Percentiles rank a stretch among this genome's conserved stretches.
Conservation (phyloP, 768 basidiomycete genomes). For the Phaeotremella skinneri region DNA sequence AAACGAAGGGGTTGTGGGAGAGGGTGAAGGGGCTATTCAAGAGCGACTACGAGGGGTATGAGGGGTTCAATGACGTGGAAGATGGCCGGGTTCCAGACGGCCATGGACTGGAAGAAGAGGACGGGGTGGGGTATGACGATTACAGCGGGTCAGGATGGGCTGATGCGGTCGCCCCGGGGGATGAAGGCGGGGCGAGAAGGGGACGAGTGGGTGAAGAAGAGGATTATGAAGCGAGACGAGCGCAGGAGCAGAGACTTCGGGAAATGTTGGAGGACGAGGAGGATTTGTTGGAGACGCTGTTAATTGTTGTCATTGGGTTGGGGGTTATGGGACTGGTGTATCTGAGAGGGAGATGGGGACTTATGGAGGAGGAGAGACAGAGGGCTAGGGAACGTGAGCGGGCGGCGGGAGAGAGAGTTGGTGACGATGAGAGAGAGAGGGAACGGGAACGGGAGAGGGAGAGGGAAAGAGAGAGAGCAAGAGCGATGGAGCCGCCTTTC, state of each 20-base stretch:
- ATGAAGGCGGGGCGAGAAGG: slow-evolving; percentile 59
- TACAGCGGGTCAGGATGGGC: slow-evolving; percentile 7
- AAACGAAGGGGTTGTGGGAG: slow-evolving; percentile 17
- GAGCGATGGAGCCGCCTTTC: neutral
- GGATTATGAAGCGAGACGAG: slow-evolving; percentile 59
- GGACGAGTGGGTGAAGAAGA: slow-evolving; percentile 64
- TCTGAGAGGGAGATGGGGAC: slow-evolving; percentile 72
- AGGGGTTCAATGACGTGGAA: neutral
- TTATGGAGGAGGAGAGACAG: slow-evolving; percentile 60
- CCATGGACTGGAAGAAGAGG: slow-evolving; percentile 12
- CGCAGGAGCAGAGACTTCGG: slow-evolving; percentile 60
- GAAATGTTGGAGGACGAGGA: slow-evolving; percentile 82
- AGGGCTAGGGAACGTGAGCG: slow-evolving; percentile 4
- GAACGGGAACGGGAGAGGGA: slow-evolving; percentile 10
- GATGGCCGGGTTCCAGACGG: neutral
- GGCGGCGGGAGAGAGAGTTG: neutral
- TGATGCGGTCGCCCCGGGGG: slow-evolving; percentile 17
- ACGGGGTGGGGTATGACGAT: slow-evolving; percentile 11
- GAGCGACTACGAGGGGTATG: neutral
- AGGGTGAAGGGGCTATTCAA: slow-evolving; percentile 32
- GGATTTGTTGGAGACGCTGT: slow-evolving; percentile 70
- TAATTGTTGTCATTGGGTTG: slow-evolving; percentile 70
- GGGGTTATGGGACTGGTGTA: slow-evolving; percentile 73
- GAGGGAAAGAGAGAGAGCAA: slow-evolving; percentile 6
- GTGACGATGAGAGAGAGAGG: neutral